Conservation (phyloP, 2,329 filamentous ascomycete genomes). For the Didymella keratinophila region DNA sequence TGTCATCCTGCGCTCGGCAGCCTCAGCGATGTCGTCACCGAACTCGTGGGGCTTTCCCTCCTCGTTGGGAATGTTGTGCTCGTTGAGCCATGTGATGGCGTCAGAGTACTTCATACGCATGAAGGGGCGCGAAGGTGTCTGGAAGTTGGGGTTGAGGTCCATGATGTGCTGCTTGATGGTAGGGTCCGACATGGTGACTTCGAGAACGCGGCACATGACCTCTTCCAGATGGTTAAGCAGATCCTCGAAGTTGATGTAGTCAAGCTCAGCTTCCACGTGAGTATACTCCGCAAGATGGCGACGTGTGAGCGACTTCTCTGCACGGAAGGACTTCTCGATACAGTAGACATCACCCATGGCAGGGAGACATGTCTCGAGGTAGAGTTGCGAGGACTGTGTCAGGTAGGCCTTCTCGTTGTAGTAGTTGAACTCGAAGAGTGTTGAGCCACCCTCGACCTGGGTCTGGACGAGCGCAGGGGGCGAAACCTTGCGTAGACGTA, state of each 20-base stretch:
- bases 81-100: slow-evolving; percentile 91
- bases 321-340: slow-evolving; percentile 98
- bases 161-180: slow-evolving; percentile 76
- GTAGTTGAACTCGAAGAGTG: slow-evolving; percentile 88
- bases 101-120: slow-evolving; percentile 94
- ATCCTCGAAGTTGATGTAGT: slow-evolving; percentile 93
- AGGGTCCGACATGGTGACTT: slow-evolving; percentile 76
- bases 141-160: slow-evolving; percentile 90
- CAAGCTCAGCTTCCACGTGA: slow-evolving; percentile 93
- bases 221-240: slow-evolving; percentile 87
- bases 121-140: slow-evolving; percentile 83
- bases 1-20: slow-evolving; percentile 95
- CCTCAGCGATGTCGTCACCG: slow-evolving; percentile 97
- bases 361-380: slow-evolving; percentile 92
- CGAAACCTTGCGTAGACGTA: slow-evolving; percentile 80
- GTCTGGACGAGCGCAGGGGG: slow-evolving; percentile 94
- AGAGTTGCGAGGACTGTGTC: slow-evolving; percentile 95
- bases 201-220: slow-evolving; percentile 85
- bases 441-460: slow-evolving; percentile 90
- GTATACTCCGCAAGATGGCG: slow-evolving; percentile 96
- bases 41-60: slow-evolving; percentile 89
- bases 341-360: slow-evolving; percentile 95
- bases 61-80: slow-evolving; percentile 91
- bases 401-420: slow-evolving; percentile 92
- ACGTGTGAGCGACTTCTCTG: slow-evolving; percentile 93